Percentiles rank a stretch among this genome's conserved stretches.
phyloP scores from a whole-genome alignment of 2,329 filamentous ascomycete species.

The Sporothrix globosa region DNA sequence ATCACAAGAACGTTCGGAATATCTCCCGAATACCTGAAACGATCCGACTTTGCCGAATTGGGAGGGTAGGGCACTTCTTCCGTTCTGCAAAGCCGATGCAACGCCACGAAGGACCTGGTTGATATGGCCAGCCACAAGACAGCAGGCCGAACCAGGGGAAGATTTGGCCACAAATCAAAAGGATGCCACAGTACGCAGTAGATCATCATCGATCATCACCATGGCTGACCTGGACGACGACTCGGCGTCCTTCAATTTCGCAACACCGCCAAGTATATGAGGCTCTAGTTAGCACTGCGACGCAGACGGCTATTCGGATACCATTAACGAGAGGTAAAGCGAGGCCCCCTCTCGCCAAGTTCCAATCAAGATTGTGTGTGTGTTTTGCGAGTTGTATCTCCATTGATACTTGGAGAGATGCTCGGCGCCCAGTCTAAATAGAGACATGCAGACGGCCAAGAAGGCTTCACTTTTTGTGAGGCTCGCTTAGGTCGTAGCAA shows the following conservation, averaged over 20 bases:
- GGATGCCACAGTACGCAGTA: neutral
- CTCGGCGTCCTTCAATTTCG: neutral
- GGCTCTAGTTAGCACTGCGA: neutral
- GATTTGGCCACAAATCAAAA: neutral
- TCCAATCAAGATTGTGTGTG: neutral
- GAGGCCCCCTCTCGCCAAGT: neutral
- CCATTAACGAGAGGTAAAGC: no score
- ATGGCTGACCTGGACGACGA: no score
- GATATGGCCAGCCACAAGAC: constrained; percentile 2
- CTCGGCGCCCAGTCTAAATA: constrained; percentile 13
- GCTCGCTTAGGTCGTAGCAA: neutral
- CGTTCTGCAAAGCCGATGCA: neutral
- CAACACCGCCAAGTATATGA: constrained; percentile 16
- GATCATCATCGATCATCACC: neutral
- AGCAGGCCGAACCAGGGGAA: neutral
- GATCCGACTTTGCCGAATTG: constrained; percentile 1
- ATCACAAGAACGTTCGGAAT: neutral
- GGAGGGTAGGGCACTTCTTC: neutral
- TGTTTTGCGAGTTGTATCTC: neutral
- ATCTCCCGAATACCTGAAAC: neutral
- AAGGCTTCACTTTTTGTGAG: constrained; percentile 15
- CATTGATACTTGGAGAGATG: neutral
- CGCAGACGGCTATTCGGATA: neutral
- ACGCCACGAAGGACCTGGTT: constrained; percentile 9
- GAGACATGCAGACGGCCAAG: constrained; percentile 4